These are phyloP conservation scores for Cladosporium cucumerinum DNA, from an alignment of 2,329 filamentous ascomycete species.

Conservation along the genomic window DNA sequence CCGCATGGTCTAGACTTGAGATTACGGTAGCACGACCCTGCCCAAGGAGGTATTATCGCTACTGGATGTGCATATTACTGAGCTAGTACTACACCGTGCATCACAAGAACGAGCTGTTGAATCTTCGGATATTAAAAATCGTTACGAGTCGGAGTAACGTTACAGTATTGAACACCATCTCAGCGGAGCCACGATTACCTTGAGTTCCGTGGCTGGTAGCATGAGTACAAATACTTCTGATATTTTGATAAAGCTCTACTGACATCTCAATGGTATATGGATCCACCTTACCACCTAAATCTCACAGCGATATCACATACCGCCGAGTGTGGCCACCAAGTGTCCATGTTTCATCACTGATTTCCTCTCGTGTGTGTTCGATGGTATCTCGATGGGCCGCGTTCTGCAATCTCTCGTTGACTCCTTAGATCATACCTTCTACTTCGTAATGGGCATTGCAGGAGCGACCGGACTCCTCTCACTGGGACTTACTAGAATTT, in stretches of 20 bases:
- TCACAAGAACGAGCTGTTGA: too few species aligned
- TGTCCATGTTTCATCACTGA: not conserved
- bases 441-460: too few species aligned
- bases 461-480: not conserved
- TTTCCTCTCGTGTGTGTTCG: not conserved
- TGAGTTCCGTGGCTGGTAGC: not conserved
- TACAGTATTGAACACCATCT: not conserved
- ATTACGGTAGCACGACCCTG: not conserved
- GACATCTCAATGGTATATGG: not conserved
- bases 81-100: not conserved
- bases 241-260: not conserved
- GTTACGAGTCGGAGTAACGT: not conserved
- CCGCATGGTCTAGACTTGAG: not conserved
- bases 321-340: too few species aligned
- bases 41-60: not conserved
- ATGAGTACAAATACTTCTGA: not conserved
- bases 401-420: not conserved
- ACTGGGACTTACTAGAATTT: not conserved
- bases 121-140: not conserved
- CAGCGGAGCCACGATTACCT: not conserved
- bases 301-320: too few species aligned
- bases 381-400: not conserved
- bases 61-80: not conserved
- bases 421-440: not conserved
- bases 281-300: too few species aligned